These are phyloP conservation scores for Scortechinia acanthostroma DNA, from an alignment of 2,329 filamentous ascomycete species.

Conservation along the genomic window DNA sequence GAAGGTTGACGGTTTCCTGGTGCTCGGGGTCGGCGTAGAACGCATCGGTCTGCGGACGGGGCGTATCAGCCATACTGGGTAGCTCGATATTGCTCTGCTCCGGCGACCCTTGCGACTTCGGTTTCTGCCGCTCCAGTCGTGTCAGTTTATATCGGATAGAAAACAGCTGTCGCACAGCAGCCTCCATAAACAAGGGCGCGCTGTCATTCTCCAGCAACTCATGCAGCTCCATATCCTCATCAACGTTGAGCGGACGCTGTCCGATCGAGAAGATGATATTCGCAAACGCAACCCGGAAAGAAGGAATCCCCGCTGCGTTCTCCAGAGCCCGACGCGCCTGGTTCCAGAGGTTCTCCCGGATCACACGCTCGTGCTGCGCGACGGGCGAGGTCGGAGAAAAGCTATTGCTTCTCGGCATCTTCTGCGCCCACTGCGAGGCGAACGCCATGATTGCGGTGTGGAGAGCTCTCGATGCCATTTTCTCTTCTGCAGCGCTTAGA, in stretches of 20 bases:
- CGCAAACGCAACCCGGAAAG: slow-evolving; percentile 31
- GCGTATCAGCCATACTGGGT: too few species aligned
- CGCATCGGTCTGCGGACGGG: too few species aligned
- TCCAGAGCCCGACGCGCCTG: slow-evolving; percentile 27
- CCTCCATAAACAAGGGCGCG: slow-evolving; percentile 25
- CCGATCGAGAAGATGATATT: slow-evolving; percentile 35
- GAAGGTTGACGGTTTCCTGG: not conserved
- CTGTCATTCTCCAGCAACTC: not conserved
- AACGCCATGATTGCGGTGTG: slow-evolving; percentile 32
- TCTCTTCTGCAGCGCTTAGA: slow-evolving; percentile 24
- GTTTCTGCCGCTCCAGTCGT: slow-evolving; percentile 6
- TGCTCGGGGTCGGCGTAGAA: not conserved
- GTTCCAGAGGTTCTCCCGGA: slow-evolving; percentile 14
- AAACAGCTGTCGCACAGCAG: slow-evolving; percentile 27
- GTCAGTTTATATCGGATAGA: slow-evolving; percentile 13
- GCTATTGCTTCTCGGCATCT: too few species aligned
- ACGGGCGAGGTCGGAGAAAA: slow-evolving; percentile 17
- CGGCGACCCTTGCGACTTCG: too few species aligned
- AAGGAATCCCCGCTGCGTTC: slow-evolving; percentile 26
- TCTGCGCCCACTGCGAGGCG: slow-evolving; percentile 26
- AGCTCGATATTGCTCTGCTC: not conserved
- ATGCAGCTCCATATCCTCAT: slow-evolving; percentile 6
- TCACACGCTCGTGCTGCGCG: slow-evolving; percentile 23
- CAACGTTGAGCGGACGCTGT: slow-evolving; percentile 22
- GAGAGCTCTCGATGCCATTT: slow-evolving; percentile 24